phyloP scores from a whole-genome alignment of 2,329 filamentous ascomycete species.

The Pyrenochaeta sp. region DNA sequence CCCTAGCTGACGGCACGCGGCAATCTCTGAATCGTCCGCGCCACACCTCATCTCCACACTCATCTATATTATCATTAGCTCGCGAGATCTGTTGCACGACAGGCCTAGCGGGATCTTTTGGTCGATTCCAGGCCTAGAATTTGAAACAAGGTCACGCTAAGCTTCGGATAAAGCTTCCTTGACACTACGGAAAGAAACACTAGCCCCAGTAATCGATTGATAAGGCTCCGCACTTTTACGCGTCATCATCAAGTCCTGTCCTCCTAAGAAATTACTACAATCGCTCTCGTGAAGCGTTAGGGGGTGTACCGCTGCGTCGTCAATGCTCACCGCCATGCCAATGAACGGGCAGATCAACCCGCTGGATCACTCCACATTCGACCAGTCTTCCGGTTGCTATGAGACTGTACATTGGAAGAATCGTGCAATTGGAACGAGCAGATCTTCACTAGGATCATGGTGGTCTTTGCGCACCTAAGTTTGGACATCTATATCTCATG shows the following conservation, averaged over 20 bases:
- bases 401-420: background rate
- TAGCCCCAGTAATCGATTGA: background rate
- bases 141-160: slow-evolving; percentile 6
- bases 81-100: background rate
- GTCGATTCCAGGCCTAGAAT: background rate
- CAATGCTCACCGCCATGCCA: too few relatives aligned
- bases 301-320: too few relatives aligned
- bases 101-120: background rate
- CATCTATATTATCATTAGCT: background rate
- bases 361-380: too few relatives aligned
- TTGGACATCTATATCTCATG: background rate
- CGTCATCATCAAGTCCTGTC: too few relatives aligned
- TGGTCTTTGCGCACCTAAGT: background rate
- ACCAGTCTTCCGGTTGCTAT: too few relatives aligned
- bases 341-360: too few relatives aligned
- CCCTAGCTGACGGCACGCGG: background rate
- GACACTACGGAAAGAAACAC: background rate
- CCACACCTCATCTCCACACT: slow-evolving; percentile 6
- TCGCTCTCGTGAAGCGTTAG: too few relatives aligned
- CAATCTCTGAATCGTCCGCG: background rate
- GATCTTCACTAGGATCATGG: background rate
- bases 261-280: too few relatives aligned
- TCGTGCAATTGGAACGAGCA: background rate
- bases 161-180: slow-evolving; percentile 1
- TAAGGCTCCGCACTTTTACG: too few relatives aligned